A percentile compares a stretch with the other conserved stretches of the same genome.
phyloP scores from a whole-genome alignment of 306 rosid species.

The Cotoneaster glaucophyllus region DNA sequence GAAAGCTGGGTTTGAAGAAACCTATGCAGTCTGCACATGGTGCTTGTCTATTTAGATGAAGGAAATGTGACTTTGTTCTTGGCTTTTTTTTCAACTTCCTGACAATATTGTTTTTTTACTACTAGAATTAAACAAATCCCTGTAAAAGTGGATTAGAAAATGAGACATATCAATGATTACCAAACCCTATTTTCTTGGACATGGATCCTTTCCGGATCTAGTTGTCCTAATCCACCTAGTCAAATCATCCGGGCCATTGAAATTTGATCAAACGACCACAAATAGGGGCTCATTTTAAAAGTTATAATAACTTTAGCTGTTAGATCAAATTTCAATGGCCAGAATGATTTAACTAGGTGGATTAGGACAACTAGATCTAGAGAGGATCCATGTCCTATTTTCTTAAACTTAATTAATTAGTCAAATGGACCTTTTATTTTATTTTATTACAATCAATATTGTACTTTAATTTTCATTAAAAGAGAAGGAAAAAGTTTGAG shows the following conservation, averaged over 20 bases:
- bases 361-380: no score
- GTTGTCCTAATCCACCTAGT: no score
- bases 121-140: neutral
- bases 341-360: no score
- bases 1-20: constrained; percentile 5
- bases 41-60: neutral
- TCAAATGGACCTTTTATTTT: neutral
- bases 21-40: constrained; percentile 21
- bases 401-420: neutral
- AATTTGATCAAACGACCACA: no score
- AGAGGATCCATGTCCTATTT: neutral
- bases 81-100: constrained; percentile 1
- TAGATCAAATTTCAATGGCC: no score
- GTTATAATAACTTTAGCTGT: no score
- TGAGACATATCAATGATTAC: constrained; percentile 1
- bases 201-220: no score
- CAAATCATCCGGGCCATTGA: no score
- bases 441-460: no score
- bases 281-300: no score
- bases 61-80: constrained; percentile 10
- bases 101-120: neutral
- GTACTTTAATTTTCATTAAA: no score
- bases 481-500: no score
- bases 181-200: neutral
- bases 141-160: neutral